Percentiles rank a stretch among this genome's conserved stretches.
Evolutionary conservation across 352 stramenopile genomes (phyloP).

Genomic region (Globisporangium alternatum): DNA sequence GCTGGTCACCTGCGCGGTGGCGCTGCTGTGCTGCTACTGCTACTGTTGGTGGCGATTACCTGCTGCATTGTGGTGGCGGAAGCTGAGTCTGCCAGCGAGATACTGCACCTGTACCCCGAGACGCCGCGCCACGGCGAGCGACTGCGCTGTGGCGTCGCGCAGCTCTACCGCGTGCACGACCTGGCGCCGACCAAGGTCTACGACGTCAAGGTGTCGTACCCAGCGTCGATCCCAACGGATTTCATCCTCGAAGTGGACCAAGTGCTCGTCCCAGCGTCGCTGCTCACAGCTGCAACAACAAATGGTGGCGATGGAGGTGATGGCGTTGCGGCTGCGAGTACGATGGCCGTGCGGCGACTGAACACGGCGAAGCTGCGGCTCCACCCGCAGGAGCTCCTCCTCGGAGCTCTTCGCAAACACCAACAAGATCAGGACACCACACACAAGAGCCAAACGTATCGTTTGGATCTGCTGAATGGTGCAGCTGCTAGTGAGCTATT

Average conservation of each 20-base stretch:
- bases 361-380: conserved; percentile 74
- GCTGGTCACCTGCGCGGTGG: background rate
- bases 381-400: conserved; percentile 37
- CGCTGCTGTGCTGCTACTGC: background rate
- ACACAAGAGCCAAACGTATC: conserved; percentile 18
- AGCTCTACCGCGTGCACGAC: conserved; percentile 51
- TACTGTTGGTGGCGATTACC: background rate
- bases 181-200: conserved; percentile 48
- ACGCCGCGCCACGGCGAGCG: conserved; percentile 31
- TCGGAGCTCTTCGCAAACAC: conserved; percentile 20
- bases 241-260: conserved; percentile 46
- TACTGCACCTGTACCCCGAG: conserved; percentile 44
- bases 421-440: conserved; percentile 11
- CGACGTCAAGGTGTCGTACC: conserved; percentile 81
- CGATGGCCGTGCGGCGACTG: conserved; percentile 31
- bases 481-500: background rate
- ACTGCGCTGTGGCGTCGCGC: conserved; percentile 39
- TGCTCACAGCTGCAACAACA: background rate
- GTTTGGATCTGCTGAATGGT: conserved; percentile 21
- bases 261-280: conserved; percentile 27
- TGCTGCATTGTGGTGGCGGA: background rate
- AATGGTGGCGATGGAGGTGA: conserved; percentile 7
- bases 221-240: conserved; percentile 47
- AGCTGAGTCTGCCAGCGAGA: background rate
- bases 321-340: conserved; percentile 7